These are phyloP conservation scores for Antrodiella citrinella DNA, from an alignment of 768 basidiomycete species.

Conservation along the genomic window DNA sequence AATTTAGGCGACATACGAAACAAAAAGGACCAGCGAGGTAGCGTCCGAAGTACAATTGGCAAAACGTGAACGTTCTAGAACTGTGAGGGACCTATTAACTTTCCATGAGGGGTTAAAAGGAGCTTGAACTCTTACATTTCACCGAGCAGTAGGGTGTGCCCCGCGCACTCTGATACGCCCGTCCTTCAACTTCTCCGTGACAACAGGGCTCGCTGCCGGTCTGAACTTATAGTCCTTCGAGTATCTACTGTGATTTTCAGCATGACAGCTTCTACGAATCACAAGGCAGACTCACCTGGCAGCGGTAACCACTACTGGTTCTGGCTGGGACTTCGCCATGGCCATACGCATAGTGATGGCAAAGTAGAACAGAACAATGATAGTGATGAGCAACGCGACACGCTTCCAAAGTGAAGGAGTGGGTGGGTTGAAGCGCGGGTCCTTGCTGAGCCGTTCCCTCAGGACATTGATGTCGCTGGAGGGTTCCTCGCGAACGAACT, in stretches of 20 bases:
- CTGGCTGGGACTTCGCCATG: neutral
- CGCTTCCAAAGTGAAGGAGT: constrained; percentile 46
- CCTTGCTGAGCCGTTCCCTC: constrained; percentile 23
- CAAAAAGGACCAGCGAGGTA: too few relatives aligned
- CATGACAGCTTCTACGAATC: neutral
- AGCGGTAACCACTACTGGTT: constrained; percentile 50
- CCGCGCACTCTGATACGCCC: constrained; percentile 66
- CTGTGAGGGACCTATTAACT: too few relatives aligned
- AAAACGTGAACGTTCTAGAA: too few relatives aligned
- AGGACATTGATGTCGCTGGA: constrained; percentile 20
- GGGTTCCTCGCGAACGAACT: constrained; percentile 14
- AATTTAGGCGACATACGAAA: too few relatives aligned
- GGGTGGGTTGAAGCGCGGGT: constrained; percentile 42
- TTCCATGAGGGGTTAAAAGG: too few relatives aligned
- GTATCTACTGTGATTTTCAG: constrained; percentile 40
- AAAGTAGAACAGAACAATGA: constrained; percentile 34
- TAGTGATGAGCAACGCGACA: constrained; percentile 33
- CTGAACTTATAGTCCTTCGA: constrained; percentile 76
- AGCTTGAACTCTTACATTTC: too few relatives aligned
- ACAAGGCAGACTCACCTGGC: constrained; percentile 38
- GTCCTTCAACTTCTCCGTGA: constrained; percentile 70
- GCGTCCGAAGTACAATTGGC: too few relatives aligned
- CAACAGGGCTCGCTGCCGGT: constrained; percentile 77
- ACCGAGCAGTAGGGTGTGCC: constrained; percentile 34
- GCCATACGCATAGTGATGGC: constrained; percentile 22